phyloP scores from a whole-genome alignment of 1,284 basidiomycete genomes.

The Apiotrichum mycotoxinovorans region DNA sequence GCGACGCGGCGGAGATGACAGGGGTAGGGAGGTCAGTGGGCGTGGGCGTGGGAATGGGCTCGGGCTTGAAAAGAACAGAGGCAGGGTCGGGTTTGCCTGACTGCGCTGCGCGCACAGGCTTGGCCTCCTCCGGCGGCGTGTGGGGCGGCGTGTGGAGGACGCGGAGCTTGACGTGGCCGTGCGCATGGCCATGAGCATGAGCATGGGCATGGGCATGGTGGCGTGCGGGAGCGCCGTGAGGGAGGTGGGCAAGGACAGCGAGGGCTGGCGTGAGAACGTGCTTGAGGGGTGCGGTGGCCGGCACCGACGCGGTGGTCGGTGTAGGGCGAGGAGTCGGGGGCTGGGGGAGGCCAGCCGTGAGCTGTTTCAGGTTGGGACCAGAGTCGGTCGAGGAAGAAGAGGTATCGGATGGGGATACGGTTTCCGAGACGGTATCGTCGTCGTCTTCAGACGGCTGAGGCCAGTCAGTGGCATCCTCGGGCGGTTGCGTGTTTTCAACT shows the following conservation, averaged over 20 bases:
- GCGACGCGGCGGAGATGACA: background rate
- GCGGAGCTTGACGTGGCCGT: background rate
- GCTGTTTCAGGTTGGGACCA: too few relatives aligned
- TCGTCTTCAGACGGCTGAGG: background rate
- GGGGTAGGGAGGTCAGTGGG: background rate
- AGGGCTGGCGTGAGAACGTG: background rate
- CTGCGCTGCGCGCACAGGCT: background rate
- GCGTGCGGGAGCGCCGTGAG: background rate
- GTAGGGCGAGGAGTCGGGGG: background rate
- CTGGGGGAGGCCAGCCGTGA: background rate
- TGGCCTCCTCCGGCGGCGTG: constrained; percentile 1
- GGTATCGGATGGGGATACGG: background rate
- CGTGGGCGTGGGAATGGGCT: background rate
- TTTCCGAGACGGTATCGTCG: background rate
- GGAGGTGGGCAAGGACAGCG: background rate
- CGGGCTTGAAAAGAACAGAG: constrained; percentile 1
- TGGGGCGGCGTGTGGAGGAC: constrained; percentile 2
- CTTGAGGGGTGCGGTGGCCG: background rate
- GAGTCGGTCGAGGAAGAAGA: background rate
- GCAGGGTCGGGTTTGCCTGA: background rate
- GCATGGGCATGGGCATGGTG: background rate
- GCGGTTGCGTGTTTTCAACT: too few relatives aligned
- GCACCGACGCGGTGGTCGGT: background rate
- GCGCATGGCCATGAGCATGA: too few relatives aligned
- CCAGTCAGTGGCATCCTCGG: too few relatives aligned